Evolutionary conservation across 192 early-diverging fungal genomes (phyloP).

Genomic region (Coemansia sp.): DNA sequence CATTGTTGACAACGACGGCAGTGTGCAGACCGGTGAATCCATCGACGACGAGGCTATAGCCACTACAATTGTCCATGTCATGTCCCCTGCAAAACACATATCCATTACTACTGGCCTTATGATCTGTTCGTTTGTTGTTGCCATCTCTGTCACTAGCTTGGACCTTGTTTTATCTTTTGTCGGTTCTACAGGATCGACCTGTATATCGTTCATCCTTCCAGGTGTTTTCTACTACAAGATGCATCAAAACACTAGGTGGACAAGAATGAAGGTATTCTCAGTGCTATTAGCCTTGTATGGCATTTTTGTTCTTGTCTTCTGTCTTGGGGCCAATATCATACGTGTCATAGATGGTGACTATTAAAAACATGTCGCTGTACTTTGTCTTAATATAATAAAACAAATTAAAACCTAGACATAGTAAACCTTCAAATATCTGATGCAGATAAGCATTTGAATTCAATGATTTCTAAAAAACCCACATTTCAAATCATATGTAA

Average conservation of each 20-base stretch:
- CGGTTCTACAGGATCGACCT: constrained; percentile 94
- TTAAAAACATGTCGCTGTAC: too few relatives aligned
- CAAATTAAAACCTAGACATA: too few relatives aligned
- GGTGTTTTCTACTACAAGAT: constrained; percentile 91
- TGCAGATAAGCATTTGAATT: too few relatives aligned
- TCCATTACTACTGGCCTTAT: constrained; percentile 71
- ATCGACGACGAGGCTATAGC: constrained; percentile 22
- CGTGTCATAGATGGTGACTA: constrained; percentile 35
- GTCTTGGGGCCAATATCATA: constrained; percentile 67
- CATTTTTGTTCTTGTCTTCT: constrained; percentile 75
- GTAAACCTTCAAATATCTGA: too few relatives aligned
- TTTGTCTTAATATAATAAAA: too few relatives aligned
- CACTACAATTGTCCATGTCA: constrained; percentile 38
- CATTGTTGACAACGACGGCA: constrained; percentile 13
- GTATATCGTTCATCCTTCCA: constrained; percentile 95
- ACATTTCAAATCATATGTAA: too few relatives aligned
- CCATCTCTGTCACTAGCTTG: constrained; percentile 76
- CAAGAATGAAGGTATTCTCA: constrained; percentile 63
- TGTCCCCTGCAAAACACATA: constrained; percentile 56
- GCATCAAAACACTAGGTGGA: constrained; percentile 64
- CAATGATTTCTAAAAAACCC: too few relatives aligned
- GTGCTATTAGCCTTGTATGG: constrained; percentile 69
- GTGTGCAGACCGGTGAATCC: background rate
- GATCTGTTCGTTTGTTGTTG: constrained; percentile 66
- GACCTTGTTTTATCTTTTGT: constrained; percentile 88